A percentile compares a stretch with the other conserved stretches of the same genome.
Evolutionary conservation across 306 rosid species (phyloP).

Genomic region (Corylus americana): DNA sequence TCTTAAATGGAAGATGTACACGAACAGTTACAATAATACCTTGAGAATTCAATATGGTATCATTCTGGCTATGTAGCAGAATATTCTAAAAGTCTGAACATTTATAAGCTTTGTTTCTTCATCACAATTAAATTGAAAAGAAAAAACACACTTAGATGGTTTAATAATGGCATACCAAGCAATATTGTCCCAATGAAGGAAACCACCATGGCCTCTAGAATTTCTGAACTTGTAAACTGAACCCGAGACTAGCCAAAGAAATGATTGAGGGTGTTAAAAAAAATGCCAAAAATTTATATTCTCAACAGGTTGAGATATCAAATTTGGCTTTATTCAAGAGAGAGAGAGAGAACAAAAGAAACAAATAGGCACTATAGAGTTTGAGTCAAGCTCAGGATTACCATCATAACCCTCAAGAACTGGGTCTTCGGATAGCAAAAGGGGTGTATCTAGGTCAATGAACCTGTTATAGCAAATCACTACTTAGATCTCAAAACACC

Average conservation of each 20-base stretch:
- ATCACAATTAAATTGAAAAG: neutral
- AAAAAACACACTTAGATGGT: neutral
- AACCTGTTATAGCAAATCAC: conserved; percentile 46
- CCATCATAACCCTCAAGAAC: conserved; percentile 89
- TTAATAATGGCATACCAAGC: conserved; percentile 46
- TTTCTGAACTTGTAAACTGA: conserved; percentile 71
- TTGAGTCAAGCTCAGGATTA: conserved; percentile 20
- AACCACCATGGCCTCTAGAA: conserved; percentile 87
- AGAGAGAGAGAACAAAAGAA: neutral
- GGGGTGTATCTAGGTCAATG: conserved; percentile 84
- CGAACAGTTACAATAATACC: neutral
- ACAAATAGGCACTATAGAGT: neutral
- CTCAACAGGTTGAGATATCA: neutral
- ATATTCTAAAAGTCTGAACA: neutral
- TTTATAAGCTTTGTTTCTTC: neutral
- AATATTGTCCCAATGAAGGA: conserved; percentile 81
- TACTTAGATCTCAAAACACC: neutral
- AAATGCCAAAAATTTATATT: neutral
- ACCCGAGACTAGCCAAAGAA: conserved; percentile 60
- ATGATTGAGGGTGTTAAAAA: conserved; percentile 1
- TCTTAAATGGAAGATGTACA: neutral
- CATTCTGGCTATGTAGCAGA: neutral
- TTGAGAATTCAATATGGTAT: neutral
- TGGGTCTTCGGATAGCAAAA: conserved; percentile 74
- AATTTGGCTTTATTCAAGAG: neutral